These are phyloP conservation scores for Cyanidioschyzon merolae DNA, from an alignment of 23 red algal species.

Conservation along the genomic window DNA sequence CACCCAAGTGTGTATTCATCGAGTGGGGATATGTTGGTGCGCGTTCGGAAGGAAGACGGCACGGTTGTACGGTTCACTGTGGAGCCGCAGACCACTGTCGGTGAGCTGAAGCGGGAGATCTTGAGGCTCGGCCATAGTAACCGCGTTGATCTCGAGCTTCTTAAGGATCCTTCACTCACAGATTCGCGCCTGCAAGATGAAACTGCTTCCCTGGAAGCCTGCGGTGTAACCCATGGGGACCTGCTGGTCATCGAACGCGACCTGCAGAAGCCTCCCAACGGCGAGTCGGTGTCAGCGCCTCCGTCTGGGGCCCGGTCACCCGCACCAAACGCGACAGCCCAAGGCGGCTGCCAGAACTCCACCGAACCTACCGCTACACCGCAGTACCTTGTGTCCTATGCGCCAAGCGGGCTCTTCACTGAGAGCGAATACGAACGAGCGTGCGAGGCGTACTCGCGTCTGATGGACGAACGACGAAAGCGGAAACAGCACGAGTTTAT, in stretches of 20 bases:
- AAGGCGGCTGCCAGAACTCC: neutral
- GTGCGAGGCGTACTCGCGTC: neutral
- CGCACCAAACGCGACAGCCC: no score
- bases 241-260: neutral
- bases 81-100: neutral
- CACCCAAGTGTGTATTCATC: no score
- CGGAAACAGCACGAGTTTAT: slow-evolving; percentile 5
- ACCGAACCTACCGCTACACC: neutral
- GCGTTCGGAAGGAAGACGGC: slow-evolving; percentile 8
- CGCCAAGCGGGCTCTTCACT: neutral
- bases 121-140: neutral
- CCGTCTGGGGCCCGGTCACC: neutral
- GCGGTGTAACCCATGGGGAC: neutral
- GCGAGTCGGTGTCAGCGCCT: neutral
- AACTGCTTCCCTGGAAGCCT: neutral
- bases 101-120: slow-evolving; percentile 1
- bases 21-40: neutral
- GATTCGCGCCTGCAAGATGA: neutral
- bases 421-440: neutral
- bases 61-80: neutral
- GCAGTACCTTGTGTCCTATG: neutral
- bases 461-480: neutral
- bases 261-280: neutral
- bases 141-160: neutral
- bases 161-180: neutral